phyloP scores from a whole-genome alignment of 495 filamentous ascomycete genomes.

The Hypoxylon subgilvum region DNA sequence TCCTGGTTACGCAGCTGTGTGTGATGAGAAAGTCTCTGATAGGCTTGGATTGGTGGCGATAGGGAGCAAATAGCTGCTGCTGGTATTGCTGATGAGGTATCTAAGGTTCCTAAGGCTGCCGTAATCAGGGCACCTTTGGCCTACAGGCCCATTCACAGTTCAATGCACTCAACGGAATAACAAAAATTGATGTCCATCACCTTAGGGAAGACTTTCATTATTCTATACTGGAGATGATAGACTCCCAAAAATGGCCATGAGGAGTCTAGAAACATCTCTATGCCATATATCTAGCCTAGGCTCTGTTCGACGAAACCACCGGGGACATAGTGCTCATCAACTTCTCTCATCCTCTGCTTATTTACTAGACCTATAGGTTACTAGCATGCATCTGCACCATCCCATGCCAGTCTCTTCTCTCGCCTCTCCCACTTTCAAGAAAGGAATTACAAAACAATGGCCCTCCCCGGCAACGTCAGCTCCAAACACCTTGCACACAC shows the following conservation, averaged over 20 bases:
- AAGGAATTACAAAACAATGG: constrained; percentile 42
- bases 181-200: too few relatives aligned
- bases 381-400: constrained; percentile 31
- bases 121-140: too few relatives aligned
- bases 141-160: too few relatives aligned
- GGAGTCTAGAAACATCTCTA: constrained; percentile 24
- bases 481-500: constrained; percentile 43
- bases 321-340: constrained; percentile 28
- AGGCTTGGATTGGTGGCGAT: too few relatives aligned
- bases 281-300: constrained; percentile 30
- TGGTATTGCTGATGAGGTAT: too few relatives aligned
- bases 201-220: constrained; percentile 9
- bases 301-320: constrained; percentile 14
- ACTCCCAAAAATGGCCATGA: constrained; percentile 2
- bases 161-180: too few relatives aligned
- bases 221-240: constrained; percentile 21
- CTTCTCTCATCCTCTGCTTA: constrained; percentile 22
- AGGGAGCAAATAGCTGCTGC: too few relatives aligned
- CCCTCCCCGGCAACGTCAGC: constrained; percentile 39
- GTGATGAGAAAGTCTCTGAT: too few relatives aligned
- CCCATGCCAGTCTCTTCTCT: constrained; percentile 6
- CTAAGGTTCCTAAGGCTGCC: too few relatives aligned
- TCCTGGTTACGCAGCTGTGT: too few relatives aligned
- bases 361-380: constrained; percentile 29
- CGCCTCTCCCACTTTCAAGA: constrained; percentile 19